Percentiles rank a stretch among this genome's conserved stretches.
phyloP scores from a whole-genome alignment of 2,329 filamentous ascomycete genomes.

The Bipolaris victoriae region DNA sequence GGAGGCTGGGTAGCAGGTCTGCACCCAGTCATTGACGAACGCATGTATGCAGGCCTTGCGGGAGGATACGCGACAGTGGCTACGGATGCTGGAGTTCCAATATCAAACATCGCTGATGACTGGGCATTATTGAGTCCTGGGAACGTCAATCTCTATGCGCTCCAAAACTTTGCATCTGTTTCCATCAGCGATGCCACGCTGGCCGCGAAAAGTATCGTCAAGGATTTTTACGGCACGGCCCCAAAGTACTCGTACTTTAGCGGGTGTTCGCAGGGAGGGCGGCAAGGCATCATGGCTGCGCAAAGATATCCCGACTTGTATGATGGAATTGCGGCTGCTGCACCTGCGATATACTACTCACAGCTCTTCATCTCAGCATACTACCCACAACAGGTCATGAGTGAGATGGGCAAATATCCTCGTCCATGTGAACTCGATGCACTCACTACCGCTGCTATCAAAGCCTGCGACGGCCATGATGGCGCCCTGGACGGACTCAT shows the following conservation, averaged over 20 bases:
- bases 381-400: no score
- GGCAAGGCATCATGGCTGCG: slow-evolving; percentile 41
- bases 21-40: slow-evolving; percentile 13
- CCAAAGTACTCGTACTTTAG: slow-evolving; percentile 42
- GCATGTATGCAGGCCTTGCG: slow-evolving; percentile 25
- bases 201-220: slow-evolving; percentile 26
- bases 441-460: slow-evolving; percentile 24
- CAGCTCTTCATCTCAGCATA: slow-evolving; percentile 12
- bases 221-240: slow-evolving; percentile 37
- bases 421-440: slow-evolving; percentile 33
- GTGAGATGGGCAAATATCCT: slow-evolving; percentile 6
- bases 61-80: slow-evolving; percentile 33
- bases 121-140: slow-evolving; percentile 32
- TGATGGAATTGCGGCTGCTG: slow-evolving; percentile 40
- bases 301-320: slow-evolving; percentile 40
- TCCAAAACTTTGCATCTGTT: slow-evolving; percentile 46
- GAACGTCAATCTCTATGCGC: slow-evolving; percentile 27
- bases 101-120: not conserved
- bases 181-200: slow-evolving; percentile 40
- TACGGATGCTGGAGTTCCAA: slow-evolving; percentile 31
- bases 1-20: slow-evolving; percentile 32
- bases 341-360: slow-evolving; percentile 32
- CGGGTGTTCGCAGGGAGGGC: slow-evolving; percentile 45
- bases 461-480: slow-evolving; percentile 33
- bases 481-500: slow-evolving; percentile 34